Evolutionary conservation across 192 early-diverging fungal species (phyloP).

Genomic region (Endogone sp.): DNA sequence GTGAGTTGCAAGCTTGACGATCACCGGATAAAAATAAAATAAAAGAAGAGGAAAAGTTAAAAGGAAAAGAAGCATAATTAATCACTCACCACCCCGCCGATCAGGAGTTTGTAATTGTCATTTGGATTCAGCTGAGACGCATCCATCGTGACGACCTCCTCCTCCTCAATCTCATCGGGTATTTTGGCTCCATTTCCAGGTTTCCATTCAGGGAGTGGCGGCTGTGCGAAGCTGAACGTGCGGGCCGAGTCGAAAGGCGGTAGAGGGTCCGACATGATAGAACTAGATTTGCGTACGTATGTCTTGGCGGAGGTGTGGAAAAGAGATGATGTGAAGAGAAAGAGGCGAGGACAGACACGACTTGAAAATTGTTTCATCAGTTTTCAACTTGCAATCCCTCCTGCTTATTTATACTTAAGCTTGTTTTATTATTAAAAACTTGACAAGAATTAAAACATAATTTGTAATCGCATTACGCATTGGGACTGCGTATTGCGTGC

Average conservation of each 20-base stretch:
- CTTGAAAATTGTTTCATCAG: too few species aligned
- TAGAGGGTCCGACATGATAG: neutral
- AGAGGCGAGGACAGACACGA: too few species aligned
- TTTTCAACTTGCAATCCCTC: too few species aligned
- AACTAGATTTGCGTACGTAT: too few species aligned
- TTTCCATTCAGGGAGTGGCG: conserved; percentile 6
- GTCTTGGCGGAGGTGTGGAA: neutral
- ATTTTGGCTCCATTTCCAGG: neutral
- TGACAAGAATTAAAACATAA: too few species aligned
- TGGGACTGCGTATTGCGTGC: too few species aligned
- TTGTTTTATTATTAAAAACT: too few species aligned
- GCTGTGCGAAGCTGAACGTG: conserved; percentile 1
- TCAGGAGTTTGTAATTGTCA: conserved; percentile 41
- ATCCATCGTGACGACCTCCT: conserved; percentile 23
- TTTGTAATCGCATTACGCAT: too few species aligned
- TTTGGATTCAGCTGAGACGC: conserved; percentile 11
- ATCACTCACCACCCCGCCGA: conserved; percentile 31
- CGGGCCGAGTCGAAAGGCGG: conserved; percentile 6
- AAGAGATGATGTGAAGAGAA: too few species aligned
- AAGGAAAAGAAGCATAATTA: too few species aligned
- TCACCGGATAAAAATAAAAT: too few species aligned
- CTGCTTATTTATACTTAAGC: too few species aligned
- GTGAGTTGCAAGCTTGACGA: neutral
- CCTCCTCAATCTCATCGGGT: neutral
- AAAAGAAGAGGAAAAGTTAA: neutral